phyloP scores from a whole-genome alignment of 2,329 filamentous ascomycete species.

The Chaetothyriales sp. region DNA sequence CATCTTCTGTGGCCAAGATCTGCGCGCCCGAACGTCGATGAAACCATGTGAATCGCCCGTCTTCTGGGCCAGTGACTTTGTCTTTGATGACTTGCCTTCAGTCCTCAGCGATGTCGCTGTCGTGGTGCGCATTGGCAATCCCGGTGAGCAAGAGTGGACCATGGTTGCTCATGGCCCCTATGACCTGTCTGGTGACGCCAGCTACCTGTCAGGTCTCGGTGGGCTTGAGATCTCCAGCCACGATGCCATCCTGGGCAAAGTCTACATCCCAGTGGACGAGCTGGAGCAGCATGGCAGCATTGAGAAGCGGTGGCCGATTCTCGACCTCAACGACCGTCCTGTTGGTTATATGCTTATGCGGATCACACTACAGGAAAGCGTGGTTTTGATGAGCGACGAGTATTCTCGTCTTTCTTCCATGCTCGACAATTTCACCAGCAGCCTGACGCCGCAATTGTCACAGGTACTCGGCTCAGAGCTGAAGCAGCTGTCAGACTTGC shows the following conservation, averaged over 20 bases:
- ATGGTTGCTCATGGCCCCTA: slow-evolving; percentile 32
- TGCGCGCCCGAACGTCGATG: slow-evolving; percentile 34
- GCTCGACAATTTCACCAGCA: slow-evolving; percentile 68
- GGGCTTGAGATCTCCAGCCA: slow-evolving; percentile 34
- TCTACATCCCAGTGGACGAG: slow-evolving; percentile 71
- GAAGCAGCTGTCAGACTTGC: slow-evolving; percentile 11
- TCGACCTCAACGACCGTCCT: slow-evolving; percentile 58
- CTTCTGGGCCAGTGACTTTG: slow-evolving; percentile 37
- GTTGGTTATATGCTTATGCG: slow-evolving; percentile 76
- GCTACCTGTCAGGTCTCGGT: slow-evolving; percentile 26
- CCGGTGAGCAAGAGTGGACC: slow-evolving; percentile 36
- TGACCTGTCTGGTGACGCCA: slow-evolving; percentile 26
- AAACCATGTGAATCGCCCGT: slow-evolving; percentile 31
- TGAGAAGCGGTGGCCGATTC: slow-evolving; percentile 76
- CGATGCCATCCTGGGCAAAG: slow-evolving; percentile 36
- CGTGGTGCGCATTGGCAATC: slow-evolving; percentile 31
- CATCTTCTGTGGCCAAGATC: slow-evolving; percentile 33
- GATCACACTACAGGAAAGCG: slow-evolving; percentile 70
- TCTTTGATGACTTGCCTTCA: slow-evolving; percentile 32
- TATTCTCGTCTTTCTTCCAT: slow-evolving; percentile 72
- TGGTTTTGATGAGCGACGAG: slow-evolving; percentile 72
- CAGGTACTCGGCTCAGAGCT: slow-evolving; percentile 47
- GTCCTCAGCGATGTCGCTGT: slow-evolving; percentile 33
- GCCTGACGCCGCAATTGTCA: slow-evolving; percentile 71
- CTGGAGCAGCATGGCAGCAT: slow-evolving; percentile 61